Conservation (phyloP, 1,284 basidiomycete genomes). For the Trichosporon sp. region DNA sequence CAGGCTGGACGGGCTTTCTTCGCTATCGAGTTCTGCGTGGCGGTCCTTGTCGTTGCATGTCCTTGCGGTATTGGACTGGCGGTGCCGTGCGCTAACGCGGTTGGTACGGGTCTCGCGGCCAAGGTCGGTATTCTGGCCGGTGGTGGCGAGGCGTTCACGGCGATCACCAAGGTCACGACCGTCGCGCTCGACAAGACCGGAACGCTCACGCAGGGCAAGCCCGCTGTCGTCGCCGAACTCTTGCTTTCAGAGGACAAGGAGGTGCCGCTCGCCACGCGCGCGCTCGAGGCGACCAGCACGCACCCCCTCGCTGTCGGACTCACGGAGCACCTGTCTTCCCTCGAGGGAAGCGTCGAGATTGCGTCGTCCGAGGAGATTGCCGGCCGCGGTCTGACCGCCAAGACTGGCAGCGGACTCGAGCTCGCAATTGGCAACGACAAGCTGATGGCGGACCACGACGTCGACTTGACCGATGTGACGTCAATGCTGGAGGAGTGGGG, state of each 20-base stretch:
- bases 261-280: constrained; percentile 70
- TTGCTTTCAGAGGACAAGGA: background rate
- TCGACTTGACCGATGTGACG: constrained; percentile 49
- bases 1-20: constrained; percentile 83
- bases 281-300: constrained; percentile 85
- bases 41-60: constrained; percentile 96
- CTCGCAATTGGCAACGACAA: constrained; percentile 53
- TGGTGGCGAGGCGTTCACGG: constrained; percentile 87
- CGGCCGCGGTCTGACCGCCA: constrained; percentile 81
- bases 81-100: constrained; percentile 99
- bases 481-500: constrained; percentile 69
- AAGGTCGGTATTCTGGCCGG: constrained; percentile 98
- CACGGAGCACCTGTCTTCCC: constrained; percentile 67
- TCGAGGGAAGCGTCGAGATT: constrained; percentile 60
- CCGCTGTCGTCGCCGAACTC: constrained; percentile 41
- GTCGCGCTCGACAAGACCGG: constrained; percentile 98
- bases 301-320: constrained; percentile 95
- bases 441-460: constrained; percentile 34
- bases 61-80: constrained; percentile 95
- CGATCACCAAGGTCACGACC: constrained; percentile 75
- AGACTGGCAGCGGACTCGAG: constrained; percentile 68
- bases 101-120: constrained; percentile 95
- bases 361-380: constrained; percentile 69
- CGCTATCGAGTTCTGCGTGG: constrained; percentile 95
- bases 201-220: constrained; percentile 86